Conservation (phyloP, 108 stramenopile genomes). For the Cyclotella cryptica region DNA sequence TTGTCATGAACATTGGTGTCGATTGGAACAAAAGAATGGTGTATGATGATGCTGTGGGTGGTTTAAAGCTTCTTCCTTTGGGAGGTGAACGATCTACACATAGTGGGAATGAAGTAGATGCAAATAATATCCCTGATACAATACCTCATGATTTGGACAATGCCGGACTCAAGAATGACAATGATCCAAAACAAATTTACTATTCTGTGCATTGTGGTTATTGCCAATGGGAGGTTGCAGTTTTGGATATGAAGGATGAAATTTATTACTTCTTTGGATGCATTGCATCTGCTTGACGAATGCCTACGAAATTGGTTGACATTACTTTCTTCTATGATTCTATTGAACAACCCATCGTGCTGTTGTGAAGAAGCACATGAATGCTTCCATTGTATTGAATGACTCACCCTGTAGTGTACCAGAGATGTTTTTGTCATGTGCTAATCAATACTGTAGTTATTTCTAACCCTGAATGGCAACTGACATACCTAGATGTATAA, state of each 20-base stretch:
- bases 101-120: constrained; percentile 54
- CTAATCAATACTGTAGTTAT: no score
- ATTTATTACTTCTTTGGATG: constrained; percentile 92
- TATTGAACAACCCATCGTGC: no score
- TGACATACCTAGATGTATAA: no score
- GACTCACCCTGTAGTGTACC: no score
- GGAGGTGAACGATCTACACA: neutral
- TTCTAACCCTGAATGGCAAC: no score
- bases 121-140: constrained; percentile 20
- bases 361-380: no score
- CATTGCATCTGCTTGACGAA: constrained; percentile 60
- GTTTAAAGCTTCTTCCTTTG: constrained; percentile 32
- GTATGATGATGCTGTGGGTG: constrained; percentile 62
- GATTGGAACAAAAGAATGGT: constrained; percentile 67
- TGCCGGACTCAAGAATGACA: neutral
- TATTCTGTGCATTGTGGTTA: constrained; percentile 78
- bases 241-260: constrained; percentile 84
- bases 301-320: no score
- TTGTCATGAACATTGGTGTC: constrained; percentile 90
- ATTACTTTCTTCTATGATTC: no score
- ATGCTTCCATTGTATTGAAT: no score
- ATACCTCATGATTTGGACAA: constrained; percentile 30
- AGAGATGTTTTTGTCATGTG: no score
- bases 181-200: constrained; percentile 48
- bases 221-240: constrained; percentile 83